These are phyloP conservation scores for Rutstroemia sp. DNA, from an alignment of 2,329 filamentous ascomycete species.

Conservation along the genomic window DNA sequence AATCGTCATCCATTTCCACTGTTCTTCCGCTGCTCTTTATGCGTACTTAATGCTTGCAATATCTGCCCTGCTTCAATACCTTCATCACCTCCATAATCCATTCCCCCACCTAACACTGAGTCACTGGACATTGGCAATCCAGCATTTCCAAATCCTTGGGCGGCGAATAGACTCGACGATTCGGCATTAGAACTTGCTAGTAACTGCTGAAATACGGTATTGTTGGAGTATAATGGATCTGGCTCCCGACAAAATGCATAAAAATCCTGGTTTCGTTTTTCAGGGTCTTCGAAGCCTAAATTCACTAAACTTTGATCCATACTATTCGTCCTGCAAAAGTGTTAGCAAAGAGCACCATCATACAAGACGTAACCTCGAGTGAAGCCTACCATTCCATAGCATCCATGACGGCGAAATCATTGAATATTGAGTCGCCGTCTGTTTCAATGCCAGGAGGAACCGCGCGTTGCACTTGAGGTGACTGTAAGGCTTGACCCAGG, in stretches of 20 bases:
- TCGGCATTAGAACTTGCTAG: constrained; percentile 25
- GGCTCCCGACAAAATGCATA: constrained; percentile 28
- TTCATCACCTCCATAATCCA: constrained; percentile 21
- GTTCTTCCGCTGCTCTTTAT: constrained; percentile 17
- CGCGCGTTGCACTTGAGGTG: constrained; percentile 16
- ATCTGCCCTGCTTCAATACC: constrained; percentile 29
- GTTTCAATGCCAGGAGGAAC: constrained; percentile 20
- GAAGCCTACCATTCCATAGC: constrained; percentile 38
- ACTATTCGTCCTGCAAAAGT: constrained; percentile 22
- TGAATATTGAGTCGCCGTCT: constrained; percentile 43
- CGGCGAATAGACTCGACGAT: constrained; percentile 18
- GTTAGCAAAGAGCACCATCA: constrained; percentile 11
- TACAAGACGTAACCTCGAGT: background rate
- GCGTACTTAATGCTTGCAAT: constrained; percentile 26
- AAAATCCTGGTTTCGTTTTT: constrained; percentile 30
- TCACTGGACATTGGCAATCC: constrained; percentile 5
- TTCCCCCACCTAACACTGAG: constrained; percentile 3
- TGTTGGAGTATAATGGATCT: constrained; percentile 26
- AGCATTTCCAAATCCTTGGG: constrained; percentile 12
- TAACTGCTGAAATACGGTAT: constrained; percentile 26
- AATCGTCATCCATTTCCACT: background rate
- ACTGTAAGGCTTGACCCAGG: constrained; percentile 10
- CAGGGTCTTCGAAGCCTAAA: constrained; percentile 30
- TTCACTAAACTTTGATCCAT: constrained; percentile 30
- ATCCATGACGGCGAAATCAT: constrained; percentile 50